These are phyloP conservation scores for Martensiomyces pterosporus DNA, from an alignment of 192 early-diverging fungal genomes.

Conservation along the genomic window DNA sequence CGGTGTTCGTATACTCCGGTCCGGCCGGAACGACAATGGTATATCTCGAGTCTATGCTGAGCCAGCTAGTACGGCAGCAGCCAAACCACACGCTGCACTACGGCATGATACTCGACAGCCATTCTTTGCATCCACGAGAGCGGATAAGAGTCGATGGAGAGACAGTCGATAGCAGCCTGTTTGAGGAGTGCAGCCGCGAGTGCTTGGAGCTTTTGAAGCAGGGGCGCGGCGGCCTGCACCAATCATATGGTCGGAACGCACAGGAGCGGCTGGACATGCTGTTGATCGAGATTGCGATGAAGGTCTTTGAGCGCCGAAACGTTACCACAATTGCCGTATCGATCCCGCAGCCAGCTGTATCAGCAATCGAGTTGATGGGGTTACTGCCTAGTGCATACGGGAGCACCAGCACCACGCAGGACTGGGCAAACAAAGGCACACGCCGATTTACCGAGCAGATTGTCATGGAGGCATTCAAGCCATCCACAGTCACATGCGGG, in stretches of 20 bases:
- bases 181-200: constrained; percentile 19
- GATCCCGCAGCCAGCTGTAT: not conserved
- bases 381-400: not conserved
- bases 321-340: constrained; percentile 24
- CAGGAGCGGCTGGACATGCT: constrained; percentile 12
- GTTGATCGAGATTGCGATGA: constrained; percentile 29
- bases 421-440: not conserved
- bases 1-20: constrained; percentile 20
- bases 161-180: constrained; percentile 12
- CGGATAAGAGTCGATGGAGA: constrained; percentile 31
- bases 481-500: constrained; percentile 28
- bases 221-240: constrained; percentile 2
- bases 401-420: not conserved
- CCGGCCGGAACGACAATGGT: constrained; percentile 17
- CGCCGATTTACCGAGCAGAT: constrained; percentile 24
- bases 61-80: constrained; percentile 16
- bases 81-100: constrained; percentile 18
- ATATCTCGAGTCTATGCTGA: constrained; percentile 43
- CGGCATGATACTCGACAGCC: constrained; percentile 27
- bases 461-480: constrained; percentile 19
- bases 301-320: constrained; percentile 19
- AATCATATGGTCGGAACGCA: not conserved
- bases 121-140: constrained; percentile 13
- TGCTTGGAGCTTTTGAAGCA: constrained; percentile 7
- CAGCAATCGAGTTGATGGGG: not conserved